These are phyloP conservation scores for Platanus orientalis DNA, from an alignment of 164 flowering plant species.

Conservation along the genomic window DNA sequence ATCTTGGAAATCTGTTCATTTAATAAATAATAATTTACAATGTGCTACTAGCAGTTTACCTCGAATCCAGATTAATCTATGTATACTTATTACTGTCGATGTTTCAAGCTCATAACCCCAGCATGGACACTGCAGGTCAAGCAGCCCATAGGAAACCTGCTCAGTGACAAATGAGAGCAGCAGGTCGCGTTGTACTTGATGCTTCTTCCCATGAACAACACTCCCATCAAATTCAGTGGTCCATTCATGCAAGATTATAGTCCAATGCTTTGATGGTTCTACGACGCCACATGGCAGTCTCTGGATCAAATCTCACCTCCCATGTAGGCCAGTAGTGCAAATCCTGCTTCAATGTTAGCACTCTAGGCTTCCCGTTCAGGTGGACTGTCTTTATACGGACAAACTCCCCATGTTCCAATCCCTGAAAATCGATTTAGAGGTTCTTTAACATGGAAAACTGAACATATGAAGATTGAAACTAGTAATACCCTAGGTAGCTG, in stretches of 20 bases:
- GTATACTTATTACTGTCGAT: not conserved
- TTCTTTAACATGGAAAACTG: not conserved
- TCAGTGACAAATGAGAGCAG: not conserved
- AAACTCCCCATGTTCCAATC: slow-evolving; percentile 71
- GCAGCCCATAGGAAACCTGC: not conserved
- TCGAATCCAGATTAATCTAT: not conserved
- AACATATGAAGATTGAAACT: not conserved
- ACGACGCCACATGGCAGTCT: slow-evolving; percentile 71
- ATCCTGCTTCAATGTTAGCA: slow-evolving; percentile 84
- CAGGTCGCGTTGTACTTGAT: not conserved
- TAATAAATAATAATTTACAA: not conserved
- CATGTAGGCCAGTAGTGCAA: slow-evolving; percentile 95
- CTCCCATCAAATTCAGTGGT: not conserved
- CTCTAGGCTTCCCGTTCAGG: slow-evolving; percentile 89
- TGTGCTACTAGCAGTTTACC: not conserved
- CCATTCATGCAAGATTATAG: slow-evolving; percentile 15
- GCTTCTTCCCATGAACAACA: not conserved
- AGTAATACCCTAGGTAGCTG: not conserved
- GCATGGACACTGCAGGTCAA: too few species aligned
- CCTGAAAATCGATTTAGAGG: slow-evolving; percentile 37
- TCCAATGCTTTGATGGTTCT: slow-evolving; percentile 51
- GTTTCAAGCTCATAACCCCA: too few species aligned
- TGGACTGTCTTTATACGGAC: slow-evolving; percentile 79
- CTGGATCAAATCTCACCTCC: slow-evolving; percentile 79
- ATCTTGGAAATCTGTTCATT: not conserved